Evolutionary conservation across 1,284 basidiomycete species (phyloP).

Genomic region (Cryptococcus neoformans): DNA sequence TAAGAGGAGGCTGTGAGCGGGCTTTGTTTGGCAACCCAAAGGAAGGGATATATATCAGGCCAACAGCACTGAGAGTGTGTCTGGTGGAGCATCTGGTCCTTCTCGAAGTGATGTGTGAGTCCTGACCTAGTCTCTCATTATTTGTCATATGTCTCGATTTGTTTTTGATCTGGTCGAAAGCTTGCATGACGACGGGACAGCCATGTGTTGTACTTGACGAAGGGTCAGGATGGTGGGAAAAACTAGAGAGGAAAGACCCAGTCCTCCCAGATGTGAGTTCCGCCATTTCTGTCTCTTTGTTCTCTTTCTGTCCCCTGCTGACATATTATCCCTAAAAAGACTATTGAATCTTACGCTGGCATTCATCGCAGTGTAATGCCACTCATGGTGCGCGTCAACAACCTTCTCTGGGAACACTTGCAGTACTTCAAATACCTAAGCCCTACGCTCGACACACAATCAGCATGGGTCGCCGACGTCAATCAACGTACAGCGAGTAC

Average conservation of each 20-base stretch:
- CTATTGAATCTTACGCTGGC: slow-evolving; percentile 28
- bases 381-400: slow-evolving; percentile 10
- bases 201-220: slow-evolving; percentile 20
- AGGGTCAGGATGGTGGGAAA: slow-evolving; percentile 31
- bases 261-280: slow-evolving; percentile 8
- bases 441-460: not conserved
- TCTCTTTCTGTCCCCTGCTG: not conserved
- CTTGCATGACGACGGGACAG: slow-evolving; percentile 21
- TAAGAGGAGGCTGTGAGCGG: slow-evolving; percentile 29
- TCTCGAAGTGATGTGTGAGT: slow-evolving; percentile 29
- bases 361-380: slow-evolving; percentile 26
- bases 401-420: slow-evolving; percentile 6
- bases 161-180: not conserved
- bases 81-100: slow-evolving; percentile 31
- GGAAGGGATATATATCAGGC: not conserved
- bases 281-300: no score
- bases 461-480: not conserved
- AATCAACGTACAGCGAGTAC: slow-evolving; percentile 7
- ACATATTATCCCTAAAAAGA: slow-evolving; percentile 11
- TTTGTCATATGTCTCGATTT: no score
- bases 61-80: slow-evolving; percentile 17
- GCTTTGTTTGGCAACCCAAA: slow-evolving; percentile 22
- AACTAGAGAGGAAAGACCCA: slow-evolving; percentile 13
- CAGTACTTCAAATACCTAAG: slow-evolving; percentile 1
- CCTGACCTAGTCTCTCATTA: not conserved